Percentiles rank a stretch among this genome's conserved stretches.
Evolutionary conservation across 2,329 filamentous ascomycete genomes (phyloP).

Genomic region (Aspergillus fumigatus): DNA sequence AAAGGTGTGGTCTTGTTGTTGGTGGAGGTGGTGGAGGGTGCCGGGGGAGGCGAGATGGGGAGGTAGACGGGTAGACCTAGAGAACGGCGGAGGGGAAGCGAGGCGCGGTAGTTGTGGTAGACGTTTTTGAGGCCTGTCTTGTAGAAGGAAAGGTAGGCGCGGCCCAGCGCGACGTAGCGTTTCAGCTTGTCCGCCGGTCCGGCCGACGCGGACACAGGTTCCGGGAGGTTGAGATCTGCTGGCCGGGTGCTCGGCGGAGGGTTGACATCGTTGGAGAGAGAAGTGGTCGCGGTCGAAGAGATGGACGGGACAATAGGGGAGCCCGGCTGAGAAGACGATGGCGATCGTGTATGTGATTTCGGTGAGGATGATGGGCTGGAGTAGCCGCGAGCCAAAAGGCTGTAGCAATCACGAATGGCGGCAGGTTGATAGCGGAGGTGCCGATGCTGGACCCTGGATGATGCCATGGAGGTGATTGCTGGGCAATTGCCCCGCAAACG

Average conservation of each 20-base stretch:
- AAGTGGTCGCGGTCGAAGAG: constrained; percentile 15
- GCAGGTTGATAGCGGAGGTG: not conserved
- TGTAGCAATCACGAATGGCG: not conserved
- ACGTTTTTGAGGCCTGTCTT: constrained; percentile 76
- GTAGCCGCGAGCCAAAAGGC: constrained; percentile 1
- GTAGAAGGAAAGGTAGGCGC: constrained; percentile 80
- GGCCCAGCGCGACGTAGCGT: constrained; percentile 52
- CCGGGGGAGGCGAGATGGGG: constrained; percentile 26
- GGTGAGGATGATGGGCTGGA: constrained; percentile 7
- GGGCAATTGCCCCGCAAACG: not conserved
- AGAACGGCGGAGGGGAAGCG: constrained; percentile 28
- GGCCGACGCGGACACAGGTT: constrained; percentile 43
- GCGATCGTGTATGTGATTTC: constrained; percentile 16
- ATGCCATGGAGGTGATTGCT: not conserved
- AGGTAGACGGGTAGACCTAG: constrained; percentile 30
- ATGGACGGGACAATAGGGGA: constrained; percentile 12
- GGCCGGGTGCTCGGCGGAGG: constrained; percentile 70
- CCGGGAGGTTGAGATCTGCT: constrained; percentile 61
- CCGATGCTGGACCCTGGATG: not conserved
- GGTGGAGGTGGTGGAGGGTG: constrained; percentile 5
- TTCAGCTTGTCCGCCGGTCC: constrained; percentile 34
- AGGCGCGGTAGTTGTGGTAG: constrained; percentile 56
- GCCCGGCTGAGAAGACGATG: constrained; percentile 16
- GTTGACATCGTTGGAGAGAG: constrained; percentile 51
- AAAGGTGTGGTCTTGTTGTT: constrained; percentile 7